Base-by-base conservation (phyloP, 768 basidiomycete species). In the Inosperma sp. region DNA sequence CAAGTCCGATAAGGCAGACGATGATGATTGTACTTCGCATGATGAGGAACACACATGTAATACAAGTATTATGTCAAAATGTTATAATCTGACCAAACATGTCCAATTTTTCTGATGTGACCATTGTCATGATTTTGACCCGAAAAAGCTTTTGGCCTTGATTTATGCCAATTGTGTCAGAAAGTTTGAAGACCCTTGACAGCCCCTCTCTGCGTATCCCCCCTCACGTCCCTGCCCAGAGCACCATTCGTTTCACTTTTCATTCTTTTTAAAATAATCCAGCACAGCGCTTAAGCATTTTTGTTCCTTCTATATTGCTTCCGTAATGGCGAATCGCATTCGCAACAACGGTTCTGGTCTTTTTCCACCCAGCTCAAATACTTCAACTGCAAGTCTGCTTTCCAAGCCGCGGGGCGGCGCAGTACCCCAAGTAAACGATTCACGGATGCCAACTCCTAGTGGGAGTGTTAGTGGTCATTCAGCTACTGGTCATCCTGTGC, bases 401-500 rank as follows among this genome's bases (percentile, higher is more conserved):
- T 45, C 41, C 31, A n/a, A 14, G 17, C 41, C 50, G 35, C 34
- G 50, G 41, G 5, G 31, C 41, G 41, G 43, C 50, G 50, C 50
- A 14, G 36, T 21, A 10, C 34, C 50, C 21, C 50, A 51, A 36
- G 42, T 51, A 4, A 51, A 45, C 7, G 50, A 51, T 36, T 51
- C 50, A 19, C 41, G 43, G 7, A 51, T 51, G 50, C 50, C 50
- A 33, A 44, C 30, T 26, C 50, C 50, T 26, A 6, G 19, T 14
- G 19, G 21, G 19, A 45, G 31, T 30, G 16, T 17, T 19, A 27
- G 13, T 26, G 29, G 27, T 1, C 49, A 25, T 13, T 55, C 54
- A 35, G 55, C 57, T 2, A 35, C 42, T 7, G 39, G 52, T 14
- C 56, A 60, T 44, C 59, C 59, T 21, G 59, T 60, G 34, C 37